phyloP scores from a whole-genome alignment of 2,329 filamentous ascomycete genomes.

The Mariannaea sp. region DNA sequence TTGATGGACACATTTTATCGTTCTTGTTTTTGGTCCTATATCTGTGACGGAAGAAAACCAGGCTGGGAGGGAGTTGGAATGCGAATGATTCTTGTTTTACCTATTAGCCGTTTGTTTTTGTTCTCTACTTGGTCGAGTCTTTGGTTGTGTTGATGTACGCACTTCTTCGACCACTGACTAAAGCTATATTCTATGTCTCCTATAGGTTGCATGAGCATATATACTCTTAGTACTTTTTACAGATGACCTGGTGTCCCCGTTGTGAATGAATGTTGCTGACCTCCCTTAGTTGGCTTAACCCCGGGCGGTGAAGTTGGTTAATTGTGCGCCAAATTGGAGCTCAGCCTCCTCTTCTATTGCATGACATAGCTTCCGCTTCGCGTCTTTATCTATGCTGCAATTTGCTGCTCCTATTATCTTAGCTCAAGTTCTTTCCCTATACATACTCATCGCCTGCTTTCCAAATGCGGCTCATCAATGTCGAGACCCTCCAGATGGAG shows the following conservation, averaged over 20 bases:
- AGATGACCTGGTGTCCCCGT: no score
- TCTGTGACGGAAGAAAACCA: conserved; percentile 3
- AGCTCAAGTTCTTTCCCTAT: not conserved
- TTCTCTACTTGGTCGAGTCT: conserved; percentile 2
- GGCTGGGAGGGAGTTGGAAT: not conserved
- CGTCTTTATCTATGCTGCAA: not conserved
- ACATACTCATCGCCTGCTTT: not conserved
- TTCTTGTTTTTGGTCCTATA: not conserved
- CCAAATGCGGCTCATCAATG: conserved; percentile 23
- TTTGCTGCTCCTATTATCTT: not conserved
- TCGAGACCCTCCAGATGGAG: conserved; percentile 17
- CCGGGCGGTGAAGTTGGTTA: no score
- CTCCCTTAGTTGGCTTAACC: no score
- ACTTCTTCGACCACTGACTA: not conserved
- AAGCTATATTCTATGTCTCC: no score
- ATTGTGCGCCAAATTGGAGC: no score
- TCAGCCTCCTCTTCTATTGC: not conserved
- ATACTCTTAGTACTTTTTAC: no score
- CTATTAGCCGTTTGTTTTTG: no score
- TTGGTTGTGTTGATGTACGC: conserved; percentile 5
- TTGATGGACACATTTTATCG: not conserved
- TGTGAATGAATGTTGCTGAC: no score
- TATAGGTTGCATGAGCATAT: no score
- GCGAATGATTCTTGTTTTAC: not conserved
- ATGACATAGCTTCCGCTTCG: not conserved